A percentile compares a stretch with the other conserved stretches of the same genome.
Evolutionary conservation across 2,329 filamentous ascomycete species (phyloP).

Genomic region (Penicillium expansum): DNA sequence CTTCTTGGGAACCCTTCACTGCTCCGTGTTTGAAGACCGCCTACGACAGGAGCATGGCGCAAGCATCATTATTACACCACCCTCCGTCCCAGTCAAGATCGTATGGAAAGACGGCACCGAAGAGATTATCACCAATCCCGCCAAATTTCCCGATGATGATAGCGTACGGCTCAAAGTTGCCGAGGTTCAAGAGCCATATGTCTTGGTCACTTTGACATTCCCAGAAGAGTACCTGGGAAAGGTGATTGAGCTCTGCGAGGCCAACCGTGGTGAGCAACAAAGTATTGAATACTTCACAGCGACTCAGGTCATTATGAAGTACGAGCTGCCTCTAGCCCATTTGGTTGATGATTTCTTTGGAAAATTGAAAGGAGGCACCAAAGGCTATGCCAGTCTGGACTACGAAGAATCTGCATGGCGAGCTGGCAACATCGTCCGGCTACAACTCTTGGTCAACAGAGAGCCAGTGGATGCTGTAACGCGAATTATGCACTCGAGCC

Average conservation of each 20-base stretch:
- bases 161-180: constrained; percentile 53
- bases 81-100: constrained; percentile 88
- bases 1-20: constrained; percentile 94
- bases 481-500: constrained; percentile 80
- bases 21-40: constrained; percentile 97
- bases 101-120: constrained; percentile 74
- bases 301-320: constrained; percentile 91
- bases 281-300: constrained; percentile 87
- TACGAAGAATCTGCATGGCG: constrained; percentile 95
- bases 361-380: constrained; percentile 88
- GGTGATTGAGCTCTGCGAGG: constrained; percentile 92
- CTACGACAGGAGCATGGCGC: constrained; percentile 90
- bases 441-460: constrained; percentile 93
- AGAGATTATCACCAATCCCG: constrained; percentile 77
- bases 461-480: constrained; percentile 88
- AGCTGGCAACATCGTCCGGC: constrained; percentile 74
- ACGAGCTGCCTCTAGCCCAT: constrained; percentile 81
- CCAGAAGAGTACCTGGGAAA: constrained; percentile 92
- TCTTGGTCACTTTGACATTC: constrained; percentile 80
- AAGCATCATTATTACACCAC: constrained; percentile 94
- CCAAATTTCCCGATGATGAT: constrained; percentile 78
- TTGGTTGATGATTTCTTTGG: constrained; percentile 97
- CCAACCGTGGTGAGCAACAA: constrained; percentile 81
- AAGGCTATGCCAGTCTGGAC: constrained; percentile 92
- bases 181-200: constrained; percentile 70